Base-by-base conservation (phyloP, 805 yeast species). In the Ogataea polymorpha region DNA sequence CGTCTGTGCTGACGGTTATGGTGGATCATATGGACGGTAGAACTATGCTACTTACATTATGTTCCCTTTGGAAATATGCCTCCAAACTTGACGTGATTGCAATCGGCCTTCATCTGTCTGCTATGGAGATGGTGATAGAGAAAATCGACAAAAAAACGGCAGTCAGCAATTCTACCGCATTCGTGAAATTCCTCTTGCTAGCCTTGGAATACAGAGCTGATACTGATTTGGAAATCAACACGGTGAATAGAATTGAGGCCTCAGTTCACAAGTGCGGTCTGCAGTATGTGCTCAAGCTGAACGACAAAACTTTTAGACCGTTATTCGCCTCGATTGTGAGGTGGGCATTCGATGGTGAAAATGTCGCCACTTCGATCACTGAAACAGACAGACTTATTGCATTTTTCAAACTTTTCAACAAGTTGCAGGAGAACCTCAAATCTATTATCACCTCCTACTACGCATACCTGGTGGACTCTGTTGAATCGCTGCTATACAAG, bases 261-360 rank as follows among this genome's bases (percentile, higher is more conserved):
- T 74, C 83, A 9, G 77, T 84, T 58, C 83, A 85, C 53, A 69
- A 75, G 27, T 77, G 89, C 58, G 90, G 86, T 15, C 78, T 91
- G 49, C 70, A 70, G 17, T 82, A 80, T 51, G 95, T 91, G 14
- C 74, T 93, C 82, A 90, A 91, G 64, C 75, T 93, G 65, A 93
- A 93, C 60, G 99, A 93, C 61, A 88, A 87, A 67, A 77, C 82
- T 16, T 93, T 93, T 74, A 79, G 97, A 58, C 99, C 99, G 14
- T 69, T 87, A 58, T 93, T 93, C 66, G 91, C 90, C 6, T 71
- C 82, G 18, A 70, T 88, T 53, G 89, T 85, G 10, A 79, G 89
- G 60, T 93, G 99, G 99, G 95, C 96, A 2, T 76, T 86, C 53
- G 85, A 81, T 48, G 95, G 89, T 43, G 95, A 83, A 61, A 89